Evolutionary conservation across 2,329 filamentous ascomycete species (phyloP).

Genomic region (Pleurostoma richardsiae): DNA sequence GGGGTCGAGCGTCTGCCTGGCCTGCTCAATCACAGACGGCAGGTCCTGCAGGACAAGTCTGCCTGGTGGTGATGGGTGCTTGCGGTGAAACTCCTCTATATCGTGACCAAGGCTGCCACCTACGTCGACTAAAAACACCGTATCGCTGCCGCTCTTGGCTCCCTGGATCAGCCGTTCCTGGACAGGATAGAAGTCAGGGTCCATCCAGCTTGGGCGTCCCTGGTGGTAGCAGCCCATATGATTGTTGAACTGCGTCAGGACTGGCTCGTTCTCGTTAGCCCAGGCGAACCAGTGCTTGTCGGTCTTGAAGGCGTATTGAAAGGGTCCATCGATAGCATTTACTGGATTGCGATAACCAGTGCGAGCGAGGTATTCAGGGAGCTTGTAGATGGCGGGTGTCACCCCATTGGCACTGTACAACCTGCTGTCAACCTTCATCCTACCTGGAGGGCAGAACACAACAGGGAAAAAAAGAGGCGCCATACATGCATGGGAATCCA

Average conservation of each 20-base stretch:
- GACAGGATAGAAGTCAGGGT: slow-evolving; percentile 22
- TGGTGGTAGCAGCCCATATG: slow-evolving; percentile 23
- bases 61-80: slow-evolving; percentile 11
- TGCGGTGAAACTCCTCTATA: slow-evolving; percentile 20
- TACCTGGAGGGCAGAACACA: neutral
- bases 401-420: neutral
- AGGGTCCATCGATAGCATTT: neutral
- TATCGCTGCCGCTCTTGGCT: slow-evolving; percentile 14
- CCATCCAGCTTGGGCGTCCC: slow-evolving; percentile 27
- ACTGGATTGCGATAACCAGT: neutral
- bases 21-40: slow-evolving; percentile 7
- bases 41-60: slow-evolving; percentile 14
- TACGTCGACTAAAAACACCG: slow-evolving; percentile 25
- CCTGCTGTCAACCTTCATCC: neutral
- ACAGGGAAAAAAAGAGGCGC: neutral
- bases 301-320: neutral
- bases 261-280: neutral
- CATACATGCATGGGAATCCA: neutral
- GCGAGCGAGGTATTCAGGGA: neutral
- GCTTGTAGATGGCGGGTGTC: neutral
- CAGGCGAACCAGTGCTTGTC: neutral
- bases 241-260: no score
- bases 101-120: slow-evolving; percentile 29
- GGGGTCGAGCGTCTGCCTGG: slow-evolving; percentile 9
- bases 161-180: slow-evolving; percentile 22